Conservation (phyloP, 805 yeast genomes). For the Cyberlindnera lachancei region DNA sequence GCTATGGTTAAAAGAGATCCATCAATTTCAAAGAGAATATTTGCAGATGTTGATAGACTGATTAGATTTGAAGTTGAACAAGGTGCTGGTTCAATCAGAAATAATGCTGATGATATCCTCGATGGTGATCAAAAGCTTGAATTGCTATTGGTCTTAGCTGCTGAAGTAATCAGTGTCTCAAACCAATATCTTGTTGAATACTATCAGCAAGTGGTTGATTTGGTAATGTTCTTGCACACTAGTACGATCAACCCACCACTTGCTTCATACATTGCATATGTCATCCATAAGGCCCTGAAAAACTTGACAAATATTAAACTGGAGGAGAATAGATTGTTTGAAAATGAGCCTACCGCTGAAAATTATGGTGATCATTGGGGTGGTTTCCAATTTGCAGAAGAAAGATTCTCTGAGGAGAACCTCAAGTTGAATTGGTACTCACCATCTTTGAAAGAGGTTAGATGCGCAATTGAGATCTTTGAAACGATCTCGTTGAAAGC, state of each 20-base stretch:
- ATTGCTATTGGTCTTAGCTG: slow-evolving; percentile 62
- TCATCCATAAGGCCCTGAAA: slow-evolving; percentile 61
- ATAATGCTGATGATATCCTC: slow-evolving; percentile 50
- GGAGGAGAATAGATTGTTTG: slow-evolving; percentile 45
- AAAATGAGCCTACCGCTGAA: slow-evolving; percentile 33
- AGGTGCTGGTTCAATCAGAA: slow-evolving; percentile 75
- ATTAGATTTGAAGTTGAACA: slow-evolving; percentile 62
- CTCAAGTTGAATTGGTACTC: slow-evolving; percentile 67
- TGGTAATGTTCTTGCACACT: slow-evolving; percentile 23
- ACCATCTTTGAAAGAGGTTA: slow-evolving; percentile 51
- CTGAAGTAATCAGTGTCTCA: slow-evolving; percentile 66
- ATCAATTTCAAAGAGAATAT: slow-evolving; percentile 17
- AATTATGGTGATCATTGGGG: slow-evolving; percentile 59
- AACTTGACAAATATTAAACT: slow-evolving; percentile 56
- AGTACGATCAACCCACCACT: slow-evolving; percentile 43
- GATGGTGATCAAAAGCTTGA: slow-evolving; percentile 74
- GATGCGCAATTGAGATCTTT: slow-evolving; percentile 54
- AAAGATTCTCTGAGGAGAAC: slow-evolving; percentile 40
- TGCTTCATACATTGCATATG: slow-evolving; percentile 48
- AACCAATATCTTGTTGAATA: slow-evolving; percentile 40
- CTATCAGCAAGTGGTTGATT: slow-evolving; percentile 36
- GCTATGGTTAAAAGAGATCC: slow-evolving; percentile 56
- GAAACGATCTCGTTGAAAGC: slow-evolving; percentile 38
- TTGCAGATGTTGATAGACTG: slow-evolving; percentile 26
- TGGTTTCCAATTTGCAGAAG: slow-evolving; percentile 51